Evolutionary conservation across 1,284 basidiomycete species (phyloP).

Genomic region (Nidula niveotomentosa): DNA sequence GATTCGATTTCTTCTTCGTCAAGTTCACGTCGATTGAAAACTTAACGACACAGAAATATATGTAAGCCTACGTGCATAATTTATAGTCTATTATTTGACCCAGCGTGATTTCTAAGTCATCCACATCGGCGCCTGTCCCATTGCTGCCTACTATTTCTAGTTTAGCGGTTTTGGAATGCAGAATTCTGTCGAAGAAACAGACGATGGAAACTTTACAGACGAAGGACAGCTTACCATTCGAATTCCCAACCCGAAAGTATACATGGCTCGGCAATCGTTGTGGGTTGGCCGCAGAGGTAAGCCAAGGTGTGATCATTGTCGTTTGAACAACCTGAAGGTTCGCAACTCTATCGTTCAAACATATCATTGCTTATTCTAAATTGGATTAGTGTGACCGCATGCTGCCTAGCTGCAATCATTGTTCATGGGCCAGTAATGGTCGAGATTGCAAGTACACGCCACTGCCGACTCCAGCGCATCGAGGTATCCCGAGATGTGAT

Average conservation of each 20-base stretch:
- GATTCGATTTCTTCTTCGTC: too few species aligned
- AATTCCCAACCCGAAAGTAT: slow-evolving; percentile 10
- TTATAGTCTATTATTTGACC: too few species aligned
- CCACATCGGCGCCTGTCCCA: too few species aligned
- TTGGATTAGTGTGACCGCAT: slow-evolving; percentile 63
- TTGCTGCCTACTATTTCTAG: too few species aligned
- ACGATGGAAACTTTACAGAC: too few species aligned
- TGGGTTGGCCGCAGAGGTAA: slow-evolving; percentile 74
- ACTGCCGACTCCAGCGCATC: slow-evolving; percentile 69
- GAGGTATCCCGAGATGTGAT: slow-evolving; percentile 73
- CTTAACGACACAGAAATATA: too few species aligned
- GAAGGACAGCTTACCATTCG: too few species aligned
- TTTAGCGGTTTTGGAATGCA: too few species aligned
- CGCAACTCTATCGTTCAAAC: slow-evolving; percentile 17
- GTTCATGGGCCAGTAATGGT: slow-evolving; percentile 58
- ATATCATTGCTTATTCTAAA: slow-evolving; percentile 6
- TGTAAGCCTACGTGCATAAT: too few species aligned
- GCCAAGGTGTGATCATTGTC: slow-evolving; percentile 70
- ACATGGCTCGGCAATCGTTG: slow-evolving; percentile 60
- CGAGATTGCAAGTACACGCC: slow-evolving; percentile 68
- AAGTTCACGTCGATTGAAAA: too few species aligned
- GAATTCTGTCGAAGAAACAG: too few species aligned
- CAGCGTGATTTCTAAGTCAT: too few species aligned
- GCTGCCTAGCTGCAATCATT: slow-evolving; percentile 70
- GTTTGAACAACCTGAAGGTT: slow-evolving; percentile 69